A percentile compares a stretch with the other conserved stretches of the same genome.
Evolutionary conservation across 73 alveolate genomes (phyloP).

Genomic region (Diophrys appendiculata): DNA sequence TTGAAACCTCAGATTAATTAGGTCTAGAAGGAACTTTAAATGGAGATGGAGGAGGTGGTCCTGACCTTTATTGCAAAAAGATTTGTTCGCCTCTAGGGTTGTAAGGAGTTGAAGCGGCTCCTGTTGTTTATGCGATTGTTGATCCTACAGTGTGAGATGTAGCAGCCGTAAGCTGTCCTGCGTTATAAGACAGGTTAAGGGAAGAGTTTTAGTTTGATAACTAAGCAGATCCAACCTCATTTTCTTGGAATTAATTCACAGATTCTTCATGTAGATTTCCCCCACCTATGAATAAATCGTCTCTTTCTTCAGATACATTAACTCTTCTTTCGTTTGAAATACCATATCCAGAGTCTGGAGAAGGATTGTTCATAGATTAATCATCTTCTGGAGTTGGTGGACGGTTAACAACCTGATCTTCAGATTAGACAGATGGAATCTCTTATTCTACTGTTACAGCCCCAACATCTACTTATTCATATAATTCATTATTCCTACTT

Average conservation of each 20-base stretch:
- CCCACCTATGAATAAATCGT: neutral
- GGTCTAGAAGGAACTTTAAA: neutral
- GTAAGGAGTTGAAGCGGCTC: neutral
- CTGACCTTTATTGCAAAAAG: neutral
- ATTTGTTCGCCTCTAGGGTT: neutral
- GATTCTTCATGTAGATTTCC: too few species aligned
- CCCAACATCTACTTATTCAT: too few species aligned
- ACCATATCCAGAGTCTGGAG: neutral
- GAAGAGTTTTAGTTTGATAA: too few species aligned
- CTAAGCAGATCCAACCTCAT: too few species aligned
- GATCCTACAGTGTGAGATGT: neutral
- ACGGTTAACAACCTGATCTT: too few species aligned
- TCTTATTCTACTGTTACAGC: too few species aligned
- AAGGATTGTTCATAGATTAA: too few species aligned
- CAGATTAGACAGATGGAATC: too few species aligned
- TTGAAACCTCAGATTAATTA: neutral
- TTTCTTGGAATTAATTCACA: too few species aligned
- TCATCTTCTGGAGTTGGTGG: too few species aligned
- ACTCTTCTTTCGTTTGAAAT: neutral
- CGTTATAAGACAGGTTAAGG: neutral
- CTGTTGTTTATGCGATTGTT: neutral
- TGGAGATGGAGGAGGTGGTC: conserved; percentile 3
- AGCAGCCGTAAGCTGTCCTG: neutral
- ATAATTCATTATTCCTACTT: too few species aligned
- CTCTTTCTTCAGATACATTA: neutral